Base-by-base conservation (phyloP, 73 alveolate genomes). In the Stentor coeruleus region DNA sequence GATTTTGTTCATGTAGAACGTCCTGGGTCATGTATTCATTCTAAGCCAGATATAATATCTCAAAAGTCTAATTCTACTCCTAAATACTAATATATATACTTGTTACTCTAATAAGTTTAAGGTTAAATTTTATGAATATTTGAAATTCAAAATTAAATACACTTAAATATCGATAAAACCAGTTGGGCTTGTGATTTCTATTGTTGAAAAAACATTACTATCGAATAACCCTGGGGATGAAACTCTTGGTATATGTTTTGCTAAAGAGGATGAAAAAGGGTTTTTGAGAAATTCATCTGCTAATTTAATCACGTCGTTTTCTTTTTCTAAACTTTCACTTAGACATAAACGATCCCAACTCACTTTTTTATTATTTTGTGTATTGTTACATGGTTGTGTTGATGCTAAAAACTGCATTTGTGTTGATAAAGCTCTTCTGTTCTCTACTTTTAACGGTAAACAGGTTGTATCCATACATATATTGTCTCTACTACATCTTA, bases 371-470 rank as follows among this genome's bases (percentile, higher is more conserved):
- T 20, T 49, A 11, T 6, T 6, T 20, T 20, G 2, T 0, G 79
- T 15, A 0, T 14, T 40, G n/a, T 37, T 66, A 28, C 14, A 28
- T 1, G 79, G 79, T 49, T 49, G 66, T 11, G 66, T 49, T 20
- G 66, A 49, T 49, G 66, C 66, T 6, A 49, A 49, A 20, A 49
- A 49, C 66, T 49, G 66, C n/a, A n/a, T n/a, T n/a, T n/a, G n/a
- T 6, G 6, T 49, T 6, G 66, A 49, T 20, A 11, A 20, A 49
- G 66, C 20, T 20, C 66, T 49, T 49, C 66, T 49, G 6, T 6
- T 20, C 6, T 49, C 66, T 11, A 49, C 20, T 49, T 49, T 49
- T 49, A 49, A 49, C 66, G 66, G 66, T 20, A 49, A 49, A 49
- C 28, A 49, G 66, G 66, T 49, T 49, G 66, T 49, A 49, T 49